These are phyloP conservation scores for Pyrenula aspistea DNA, from an alignment of 495 filamentous ascomycete species.

Conservation along the genomic window DNA sequence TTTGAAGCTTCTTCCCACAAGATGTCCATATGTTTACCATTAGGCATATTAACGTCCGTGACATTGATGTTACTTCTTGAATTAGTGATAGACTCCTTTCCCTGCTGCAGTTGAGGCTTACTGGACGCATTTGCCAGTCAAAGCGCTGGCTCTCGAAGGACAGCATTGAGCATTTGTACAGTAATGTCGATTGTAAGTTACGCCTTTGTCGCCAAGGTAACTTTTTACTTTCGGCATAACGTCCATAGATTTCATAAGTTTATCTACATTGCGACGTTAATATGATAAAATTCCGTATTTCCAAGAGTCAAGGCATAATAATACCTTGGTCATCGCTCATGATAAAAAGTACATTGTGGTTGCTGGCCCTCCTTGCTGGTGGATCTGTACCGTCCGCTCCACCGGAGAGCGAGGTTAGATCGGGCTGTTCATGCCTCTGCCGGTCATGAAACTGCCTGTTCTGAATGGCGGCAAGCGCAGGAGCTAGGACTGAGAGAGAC, in stretches of 20 bases:
- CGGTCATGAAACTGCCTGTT: background rate
- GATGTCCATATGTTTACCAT: too few species aligned
- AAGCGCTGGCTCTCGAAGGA: conserved; percentile 47
- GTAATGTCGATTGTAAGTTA: conserved; percentile 44
- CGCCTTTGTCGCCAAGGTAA: conserved; percentile 34
- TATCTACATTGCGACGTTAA: background rate
- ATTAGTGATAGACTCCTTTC: background rate
- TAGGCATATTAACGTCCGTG: conserved; percentile 52
- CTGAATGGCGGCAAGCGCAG: background rate
- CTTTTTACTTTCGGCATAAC: conserved; percentile 33
- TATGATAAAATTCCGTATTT: background rate
- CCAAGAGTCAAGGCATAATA: background rate
- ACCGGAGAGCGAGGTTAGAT: background rate
- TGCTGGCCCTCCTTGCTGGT: background rate
- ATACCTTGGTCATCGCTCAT: conserved; percentile 55
- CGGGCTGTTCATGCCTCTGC: background rate
- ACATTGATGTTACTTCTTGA: conserved; percentile 54
- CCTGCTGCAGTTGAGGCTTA: background rate
- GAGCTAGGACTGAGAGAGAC: background rate
- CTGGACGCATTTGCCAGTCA: conserved; percentile 51
- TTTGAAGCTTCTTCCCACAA: too few species aligned
- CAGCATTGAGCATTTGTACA: conserved; percentile 54
- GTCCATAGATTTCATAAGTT: conserved; percentile 43
- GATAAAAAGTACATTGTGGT: conserved; percentile 51
- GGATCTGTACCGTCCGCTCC: background rate